Conservation (phyloP, 1,284 basidiomycete genomes). For the Cronartium ribicola region DNA sequence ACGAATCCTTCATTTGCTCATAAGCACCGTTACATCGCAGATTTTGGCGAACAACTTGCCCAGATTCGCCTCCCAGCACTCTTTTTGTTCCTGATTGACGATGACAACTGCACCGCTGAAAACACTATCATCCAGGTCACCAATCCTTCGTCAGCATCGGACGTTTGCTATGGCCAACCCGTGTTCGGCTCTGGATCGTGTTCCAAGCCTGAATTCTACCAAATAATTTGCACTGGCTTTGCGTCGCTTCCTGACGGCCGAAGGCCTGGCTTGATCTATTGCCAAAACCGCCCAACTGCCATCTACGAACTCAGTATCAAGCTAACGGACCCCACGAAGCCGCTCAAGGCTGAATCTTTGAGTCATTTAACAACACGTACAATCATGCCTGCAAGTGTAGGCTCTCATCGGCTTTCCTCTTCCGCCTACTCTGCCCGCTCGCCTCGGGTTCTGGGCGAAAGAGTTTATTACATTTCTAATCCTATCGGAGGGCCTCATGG, state of each 20-base stretch:
- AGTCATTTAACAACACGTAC: too few species aligned
- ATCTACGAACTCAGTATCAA: conserved; percentile 56
- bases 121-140: conserved; percentile 15
- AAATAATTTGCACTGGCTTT: conserved; percentile 62
- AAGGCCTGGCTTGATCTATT: conserved; percentile 61
- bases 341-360: conserved; percentile 52
- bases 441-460: conserved; percentile 56
- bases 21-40: conserved; percentile 21
- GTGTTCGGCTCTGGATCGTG: conserved; percentile 5
- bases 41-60: conserved; percentile 36
- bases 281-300: conserved; percentile 61
- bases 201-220: not conserved
- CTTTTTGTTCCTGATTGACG: not conserved
- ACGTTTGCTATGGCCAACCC: conserved; percentile 12
- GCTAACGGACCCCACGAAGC: not conserved
- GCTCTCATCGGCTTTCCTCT: conserved; percentile 54
- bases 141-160: conserved; percentile 1
- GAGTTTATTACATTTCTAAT: conserved; percentile 60
- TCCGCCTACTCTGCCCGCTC: conserved; percentile 59
- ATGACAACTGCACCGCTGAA: not conserved
- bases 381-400: not conserved
- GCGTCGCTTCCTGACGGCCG: conserved; percentile 60
- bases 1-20: conserved; percentile 1
- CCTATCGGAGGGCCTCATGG: conserved; percentile 61
- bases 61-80: conserved; percentile 17